Conservation (phyloP, 768 basidiomycete genomes). For the Sarcodon sp. region DNA sequence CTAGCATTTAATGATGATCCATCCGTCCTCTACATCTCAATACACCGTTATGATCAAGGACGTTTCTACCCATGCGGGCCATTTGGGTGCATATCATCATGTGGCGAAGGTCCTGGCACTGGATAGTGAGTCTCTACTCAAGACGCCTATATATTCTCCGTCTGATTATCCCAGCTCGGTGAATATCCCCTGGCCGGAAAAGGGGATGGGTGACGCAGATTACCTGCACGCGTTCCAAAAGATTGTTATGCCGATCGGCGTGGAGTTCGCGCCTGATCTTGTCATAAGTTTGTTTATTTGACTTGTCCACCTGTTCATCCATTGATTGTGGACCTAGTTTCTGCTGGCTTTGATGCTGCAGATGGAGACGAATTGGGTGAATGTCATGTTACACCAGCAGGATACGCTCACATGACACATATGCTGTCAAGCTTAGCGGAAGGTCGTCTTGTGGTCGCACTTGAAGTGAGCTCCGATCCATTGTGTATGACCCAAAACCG, state of each 20-base stretch:
- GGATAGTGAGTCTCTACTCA: constrained; percentile 56
- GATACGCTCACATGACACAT: constrained; percentile 98
- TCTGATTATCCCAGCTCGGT: constrained; percentile 50
- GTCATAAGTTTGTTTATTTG: constrained; percentile 67
- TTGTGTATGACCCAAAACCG: background rate
- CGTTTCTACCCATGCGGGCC: constrained; percentile 88
- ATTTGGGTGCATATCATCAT: constrained; percentile 78
- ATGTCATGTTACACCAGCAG: constrained; percentile 82
- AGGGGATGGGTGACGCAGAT: constrained; percentile 88
- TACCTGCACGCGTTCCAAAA: constrained; percentile 95
- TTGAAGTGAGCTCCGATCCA: constrained; percentile 51
- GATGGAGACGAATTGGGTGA: constrained; percentile 85
- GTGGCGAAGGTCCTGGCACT: constrained; percentile 70
- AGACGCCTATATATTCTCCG: constrained; percentile 3
- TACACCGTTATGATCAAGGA: constrained; percentile 92
- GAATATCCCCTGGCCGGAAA: constrained; percentile 89
- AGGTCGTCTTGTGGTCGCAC: constrained; percentile 82
- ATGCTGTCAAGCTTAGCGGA: constrained; percentile 85
- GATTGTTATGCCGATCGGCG: constrained; percentile 92
- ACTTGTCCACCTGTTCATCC: background rate
- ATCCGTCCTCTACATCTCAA: constrained; percentile 81
- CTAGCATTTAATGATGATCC: constrained; percentile 92
- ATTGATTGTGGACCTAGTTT: constrained; percentile 40
- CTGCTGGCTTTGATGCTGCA: constrained; percentile 96
- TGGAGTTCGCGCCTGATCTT: constrained; percentile 92